A percentile compares a stretch with the other conserved stretches of the same genome.
Evolutionary conservation across 768 basidiomycete species (phyloP).

Genomic region (Ephemerocybe angulata): DNA sequence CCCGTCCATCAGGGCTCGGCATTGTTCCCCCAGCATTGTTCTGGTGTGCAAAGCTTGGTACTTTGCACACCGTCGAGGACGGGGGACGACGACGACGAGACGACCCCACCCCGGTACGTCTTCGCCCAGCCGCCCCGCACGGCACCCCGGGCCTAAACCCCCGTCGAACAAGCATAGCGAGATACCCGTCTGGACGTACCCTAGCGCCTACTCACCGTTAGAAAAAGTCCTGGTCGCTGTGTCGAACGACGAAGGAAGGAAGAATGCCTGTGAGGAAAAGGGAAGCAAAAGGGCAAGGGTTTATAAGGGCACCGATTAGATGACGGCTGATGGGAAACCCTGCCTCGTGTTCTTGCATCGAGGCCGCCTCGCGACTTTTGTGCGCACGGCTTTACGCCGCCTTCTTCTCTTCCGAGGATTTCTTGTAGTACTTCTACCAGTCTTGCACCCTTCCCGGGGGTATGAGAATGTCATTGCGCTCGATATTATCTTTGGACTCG

Average conservation of each 20-base stretch:
- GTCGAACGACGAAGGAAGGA: not conserved
- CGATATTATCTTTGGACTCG: not conserved
- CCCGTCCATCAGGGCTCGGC: not conserved
- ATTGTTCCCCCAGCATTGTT: not conserved
- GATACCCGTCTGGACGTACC: too few relatives aligned
- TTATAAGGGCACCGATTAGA: not conserved
- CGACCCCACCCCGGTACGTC: too few relatives aligned
- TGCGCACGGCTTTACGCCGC: not conserved
- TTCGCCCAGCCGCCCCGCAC: too few relatives aligned
- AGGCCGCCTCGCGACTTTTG: constrained; percentile 3
- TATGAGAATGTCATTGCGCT: not conserved
- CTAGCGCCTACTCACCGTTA: not conserved
- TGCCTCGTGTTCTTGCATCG: constrained; percentile 7
- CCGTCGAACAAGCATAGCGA: too few relatives aligned
- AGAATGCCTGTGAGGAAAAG: not conserved
- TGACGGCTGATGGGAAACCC: not conserved
- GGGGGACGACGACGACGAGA: not conserved
- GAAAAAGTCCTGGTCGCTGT: not conserved
- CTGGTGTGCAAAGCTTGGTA: too few relatives aligned
- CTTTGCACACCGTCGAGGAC: not conserved
- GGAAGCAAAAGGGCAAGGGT: not conserved
- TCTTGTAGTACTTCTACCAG: not conserved
- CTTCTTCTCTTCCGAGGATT: not conserved
- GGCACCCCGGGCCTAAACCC: too few relatives aligned
- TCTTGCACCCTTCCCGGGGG: not conserved